Conservation (phyloP, 2,329 filamentous ascomycete genomes). For the Bipolaris cookei region DNA sequence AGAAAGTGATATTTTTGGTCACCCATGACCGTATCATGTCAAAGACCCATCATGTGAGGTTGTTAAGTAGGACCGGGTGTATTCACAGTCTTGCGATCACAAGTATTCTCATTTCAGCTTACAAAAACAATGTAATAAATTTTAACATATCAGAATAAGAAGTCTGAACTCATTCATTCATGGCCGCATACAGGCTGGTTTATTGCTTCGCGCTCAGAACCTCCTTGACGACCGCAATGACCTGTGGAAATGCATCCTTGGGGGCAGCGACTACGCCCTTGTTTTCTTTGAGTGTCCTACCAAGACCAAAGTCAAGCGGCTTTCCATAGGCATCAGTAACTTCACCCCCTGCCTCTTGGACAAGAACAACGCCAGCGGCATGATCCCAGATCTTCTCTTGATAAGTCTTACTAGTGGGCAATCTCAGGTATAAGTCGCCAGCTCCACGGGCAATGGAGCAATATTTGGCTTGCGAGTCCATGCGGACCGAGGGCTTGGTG, state of each 20-base stretch:
- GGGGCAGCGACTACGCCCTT: constrained; percentile 94
- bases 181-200: background rate
- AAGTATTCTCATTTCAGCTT: background rate
- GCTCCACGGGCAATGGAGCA: constrained; percentile 91
- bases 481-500: constrained; percentile 84
- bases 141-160: background rate
- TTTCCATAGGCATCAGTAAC: constrained; percentile 90
- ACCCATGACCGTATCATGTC: background rate
- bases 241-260: constrained; percentile 72
- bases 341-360: constrained; percentile 88
- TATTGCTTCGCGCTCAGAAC: constrained; percentile 62
- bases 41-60: background rate
- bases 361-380: constrained; percentile 91
- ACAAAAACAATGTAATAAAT: background rate
- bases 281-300: constrained; percentile 85
- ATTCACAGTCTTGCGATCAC: background rate
- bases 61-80: background rate
- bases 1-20: background rate
- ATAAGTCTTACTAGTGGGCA: constrained; percentile 86
- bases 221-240: constrained; percentile 81
- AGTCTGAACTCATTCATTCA: background rate
- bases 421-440: constrained; percentile 89
- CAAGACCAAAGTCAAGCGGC: constrained; percentile 82
- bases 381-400: constrained; percentile 99
- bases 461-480: constrained; percentile 99